phyloP scores from a whole-genome alignment of 768 basidiomycete species.

The Galerina sulciceps region DNA sequence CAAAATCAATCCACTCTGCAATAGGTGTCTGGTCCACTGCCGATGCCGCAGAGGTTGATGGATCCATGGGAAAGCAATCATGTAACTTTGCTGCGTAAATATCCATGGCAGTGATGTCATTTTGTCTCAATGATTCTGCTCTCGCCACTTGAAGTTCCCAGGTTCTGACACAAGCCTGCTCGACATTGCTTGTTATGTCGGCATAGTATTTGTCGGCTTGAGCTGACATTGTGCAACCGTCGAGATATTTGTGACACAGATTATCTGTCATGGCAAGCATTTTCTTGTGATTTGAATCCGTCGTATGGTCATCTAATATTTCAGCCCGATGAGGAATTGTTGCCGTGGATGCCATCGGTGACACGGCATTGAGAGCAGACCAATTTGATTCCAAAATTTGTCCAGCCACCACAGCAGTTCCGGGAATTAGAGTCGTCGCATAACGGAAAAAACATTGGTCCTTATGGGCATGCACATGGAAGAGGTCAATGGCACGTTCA shows the following conservation, averaged over 20 bases:
- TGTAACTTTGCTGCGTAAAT: background rate
- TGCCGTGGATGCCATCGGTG: constrained; percentile 10
- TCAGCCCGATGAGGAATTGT: constrained; percentile 18
- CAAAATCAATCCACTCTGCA: constrained; percentile 5
- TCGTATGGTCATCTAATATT: constrained; percentile 27
- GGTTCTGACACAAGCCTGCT: too few relatives aligned
- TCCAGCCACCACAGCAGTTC: too few relatives aligned
- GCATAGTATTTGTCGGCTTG: background rate
- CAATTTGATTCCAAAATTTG: too few relatives aligned
- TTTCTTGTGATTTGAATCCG: constrained; percentile 29
- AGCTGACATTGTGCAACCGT: background rate
- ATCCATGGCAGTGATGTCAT: constrained; percentile 4
- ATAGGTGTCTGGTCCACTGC: too few relatives aligned
- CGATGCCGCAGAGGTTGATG: background rate
- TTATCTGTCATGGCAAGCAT: constrained; percentile 11
- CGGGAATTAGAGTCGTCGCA: constrained; percentile 19
- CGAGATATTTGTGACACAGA: too few relatives aligned
- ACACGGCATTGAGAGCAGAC: too few relatives aligned
- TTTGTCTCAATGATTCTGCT: background rate
- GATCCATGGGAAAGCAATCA: background rate
- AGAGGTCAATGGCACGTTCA: constrained; percentile 22
- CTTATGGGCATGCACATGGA: constrained; percentile 31
- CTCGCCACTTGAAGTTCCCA: background rate
- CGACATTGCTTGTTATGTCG: background rate
- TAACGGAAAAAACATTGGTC: constrained; percentile 29